These are phyloP conservation scores for Epithemia pelagica DNA, from an alignment of 108 stramenopile genomes.

Conservation along the genomic window DNA sequence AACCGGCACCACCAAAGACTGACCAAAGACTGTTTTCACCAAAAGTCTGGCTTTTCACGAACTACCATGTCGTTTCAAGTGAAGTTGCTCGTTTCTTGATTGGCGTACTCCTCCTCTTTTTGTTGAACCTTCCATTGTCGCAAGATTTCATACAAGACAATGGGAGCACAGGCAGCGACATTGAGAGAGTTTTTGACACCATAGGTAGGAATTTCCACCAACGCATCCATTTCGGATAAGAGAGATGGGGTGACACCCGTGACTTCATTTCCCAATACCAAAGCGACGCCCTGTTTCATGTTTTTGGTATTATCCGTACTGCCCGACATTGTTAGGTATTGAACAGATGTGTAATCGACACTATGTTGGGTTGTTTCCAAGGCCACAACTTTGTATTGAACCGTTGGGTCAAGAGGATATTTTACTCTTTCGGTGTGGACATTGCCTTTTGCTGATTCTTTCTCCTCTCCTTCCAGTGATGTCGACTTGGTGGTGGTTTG, in stretches of 20 bases:
- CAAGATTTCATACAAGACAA: constrained; percentile 76
- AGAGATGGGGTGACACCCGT: constrained; percentile 30
- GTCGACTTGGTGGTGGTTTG: too few species aligned
- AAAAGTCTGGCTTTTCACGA: too few species aligned
- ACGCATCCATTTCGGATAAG: constrained; percentile 30
- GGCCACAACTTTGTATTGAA: constrained; percentile 41
- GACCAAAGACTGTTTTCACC: too few species aligned
- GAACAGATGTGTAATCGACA: constrained; percentile 36
- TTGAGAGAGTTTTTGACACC: constrained; percentile 84
- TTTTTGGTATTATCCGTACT: background rate
- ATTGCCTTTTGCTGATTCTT: background rate
- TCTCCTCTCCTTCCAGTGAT: constrained; percentile 21
- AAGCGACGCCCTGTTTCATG: constrained; percentile 33
- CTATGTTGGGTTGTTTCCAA: constrained; percentile 81
- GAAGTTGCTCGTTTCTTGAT: too few species aligned
- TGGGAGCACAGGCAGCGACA: constrained; percentile 82
- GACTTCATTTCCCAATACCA: constrained; percentile 87
- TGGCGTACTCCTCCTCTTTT: too few species aligned
- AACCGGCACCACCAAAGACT: too few species aligned
- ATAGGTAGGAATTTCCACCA: constrained; percentile 82
- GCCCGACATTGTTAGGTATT: constrained; percentile 19
- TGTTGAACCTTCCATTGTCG: constrained; percentile 49
- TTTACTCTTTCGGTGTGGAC: background rate
- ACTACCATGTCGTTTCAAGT: too few species aligned
- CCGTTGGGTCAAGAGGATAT: background rate